Percentiles rank a stretch among this genome's conserved stretches.
These are phyloP conservation scores for Berberis thunbergii DNA, from an alignment of 164 flowering plant genomes.

Conservation along the genomic window DNA sequence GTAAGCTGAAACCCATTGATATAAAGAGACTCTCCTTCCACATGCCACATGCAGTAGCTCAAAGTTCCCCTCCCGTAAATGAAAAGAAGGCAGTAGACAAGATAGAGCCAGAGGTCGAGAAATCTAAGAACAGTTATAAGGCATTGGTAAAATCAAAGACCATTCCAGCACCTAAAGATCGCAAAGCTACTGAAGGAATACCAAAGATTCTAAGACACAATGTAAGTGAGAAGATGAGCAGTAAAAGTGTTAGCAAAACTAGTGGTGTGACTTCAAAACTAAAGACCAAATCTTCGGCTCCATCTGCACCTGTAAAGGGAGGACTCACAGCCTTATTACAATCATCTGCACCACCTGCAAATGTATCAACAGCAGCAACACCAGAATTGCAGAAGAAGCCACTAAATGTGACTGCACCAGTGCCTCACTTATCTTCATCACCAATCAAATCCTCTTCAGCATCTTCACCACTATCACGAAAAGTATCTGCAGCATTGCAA, in stretches of 20 bases:
- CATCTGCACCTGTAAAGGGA: conserved; percentile 2
- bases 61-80: conserved; percentile 8
- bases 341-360: too few species aligned
- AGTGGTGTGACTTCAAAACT: conserved; percentile 4
- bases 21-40: conserved; percentile 49
- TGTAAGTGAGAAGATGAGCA: conserved; percentile 5
- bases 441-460: too few species aligned
- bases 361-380: neutral
- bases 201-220: conserved; percentile 2
- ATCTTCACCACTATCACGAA: too few species aligned
- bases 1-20: conserved; percentile 58
- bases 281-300: neutral
- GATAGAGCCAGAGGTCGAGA: conserved; percentile 5
- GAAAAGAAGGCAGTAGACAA: conserved; percentile 8
- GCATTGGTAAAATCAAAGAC: neutral
- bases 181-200: conserved; percentile 3
- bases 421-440: too few species aligned
- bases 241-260: neutral
- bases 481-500: too few species aligned
- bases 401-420: too few species aligned
- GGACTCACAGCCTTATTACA: neutral
- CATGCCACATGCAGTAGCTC: conserved; percentile 25
- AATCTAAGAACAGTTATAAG: conserved; percentile 11
- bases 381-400: neutral
- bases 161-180: conserved; percentile 1